Base-by-base conservation (phyloP, 2,329 filamentous ascomycete species). In the Pyricularia grisea region DNA sequence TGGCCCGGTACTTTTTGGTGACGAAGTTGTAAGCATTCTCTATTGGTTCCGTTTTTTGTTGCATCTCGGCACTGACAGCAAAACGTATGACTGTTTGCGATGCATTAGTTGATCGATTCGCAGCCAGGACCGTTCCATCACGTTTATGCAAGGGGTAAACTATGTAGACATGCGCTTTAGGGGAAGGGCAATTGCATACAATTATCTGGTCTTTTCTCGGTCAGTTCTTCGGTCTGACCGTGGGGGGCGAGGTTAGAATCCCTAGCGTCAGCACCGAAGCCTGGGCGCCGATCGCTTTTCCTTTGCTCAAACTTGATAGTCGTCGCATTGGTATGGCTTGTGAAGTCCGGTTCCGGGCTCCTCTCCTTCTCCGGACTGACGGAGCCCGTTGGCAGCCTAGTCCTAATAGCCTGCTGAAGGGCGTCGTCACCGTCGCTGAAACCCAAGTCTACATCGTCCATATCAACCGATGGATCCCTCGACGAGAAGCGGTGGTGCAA, bases 31-130 rank as follows among this genome's bases (percentile, higher is more conserved):
- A 84, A 64, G 87, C 85, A 23, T 90, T 85, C 75, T 96, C 92
- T 73, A 97, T 91, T 17, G 92, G 92, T 75, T 94, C 92, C 65
- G 90, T 92, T 69, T 91, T 88, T 76, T 97, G 93, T 75, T 94
- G 92, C 33, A 96, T 91, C 81, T 97, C 93, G 71, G 93, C 92
- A 74, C 92, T 89, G 71, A 97, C 85, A 67, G 92, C 91, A 79
- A 97, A 94, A 72, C 93, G 92, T 74, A 97, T 92, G 79, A 94
- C 93, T 95, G 25, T 25, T 61, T 25, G 23, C 58, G 10, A 61
- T 25, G 23, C n/a, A n/a, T 61, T 27, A 61, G 58, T 61, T 27
- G 58, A 28, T 27, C 23, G 9, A 61, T 27, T 5, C n/a, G 10
- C 27, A 6, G n/a, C 31, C 33, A 36, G 17, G 33, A 36, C 33